Percentiles rank a stretch among this genome's conserved stretches.
These are phyloP conservation scores for Limtongozyma cylindracea DNA, from an alignment of 805 yeast species.

Conservation along the genomic window DNA sequence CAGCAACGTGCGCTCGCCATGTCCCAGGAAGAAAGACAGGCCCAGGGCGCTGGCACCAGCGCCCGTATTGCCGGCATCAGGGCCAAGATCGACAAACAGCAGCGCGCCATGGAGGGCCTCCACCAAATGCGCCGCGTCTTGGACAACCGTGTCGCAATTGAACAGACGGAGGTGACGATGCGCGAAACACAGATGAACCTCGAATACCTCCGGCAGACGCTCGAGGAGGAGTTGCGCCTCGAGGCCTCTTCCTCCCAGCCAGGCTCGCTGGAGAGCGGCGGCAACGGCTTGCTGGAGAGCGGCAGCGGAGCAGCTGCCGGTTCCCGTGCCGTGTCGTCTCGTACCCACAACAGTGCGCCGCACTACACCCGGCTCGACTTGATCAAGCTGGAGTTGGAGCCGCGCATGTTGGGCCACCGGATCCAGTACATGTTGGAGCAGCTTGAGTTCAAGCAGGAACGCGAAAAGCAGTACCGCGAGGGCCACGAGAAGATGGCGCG, in stretches of 20 bases:
- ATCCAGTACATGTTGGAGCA: conserved; percentile 92
- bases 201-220: conserved; percentile 60
- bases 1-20: too few relatives aligned
- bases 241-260: conserved; percentile 1
- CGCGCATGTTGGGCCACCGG: conserved; percentile 80
- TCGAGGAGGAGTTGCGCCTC: conserved; percentile 30
- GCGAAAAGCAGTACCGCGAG: conserved; percentile 78
- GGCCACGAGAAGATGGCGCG: conserved; percentile 80
- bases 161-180: conserved; percentile 73
- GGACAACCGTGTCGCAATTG: conserved; percentile 58
- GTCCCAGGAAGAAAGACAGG: too few relatives aligned
- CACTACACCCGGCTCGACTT: conserved; percentile 60
- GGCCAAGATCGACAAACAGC: conserved; percentile 71
- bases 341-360: too few relatives aligned
- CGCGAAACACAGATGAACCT: conserved; percentile 82
- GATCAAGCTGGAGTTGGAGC: conserved; percentile 79
- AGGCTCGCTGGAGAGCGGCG: conserved; percentile 1
- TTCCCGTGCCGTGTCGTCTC: too few relatives aligned
- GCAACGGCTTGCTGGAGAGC: conserved; percentile 1
- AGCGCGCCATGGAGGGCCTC: conserved; percentile 73
- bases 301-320: conserved; percentile 1
- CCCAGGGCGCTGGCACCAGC: too few relatives aligned
- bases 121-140: conserved; percentile 59
- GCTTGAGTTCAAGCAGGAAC: conserved; percentile 78
- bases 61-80: conserved; percentile 46